Conservation (phyloP, 257 asterid species). For the Salvia splendens region DNA sequence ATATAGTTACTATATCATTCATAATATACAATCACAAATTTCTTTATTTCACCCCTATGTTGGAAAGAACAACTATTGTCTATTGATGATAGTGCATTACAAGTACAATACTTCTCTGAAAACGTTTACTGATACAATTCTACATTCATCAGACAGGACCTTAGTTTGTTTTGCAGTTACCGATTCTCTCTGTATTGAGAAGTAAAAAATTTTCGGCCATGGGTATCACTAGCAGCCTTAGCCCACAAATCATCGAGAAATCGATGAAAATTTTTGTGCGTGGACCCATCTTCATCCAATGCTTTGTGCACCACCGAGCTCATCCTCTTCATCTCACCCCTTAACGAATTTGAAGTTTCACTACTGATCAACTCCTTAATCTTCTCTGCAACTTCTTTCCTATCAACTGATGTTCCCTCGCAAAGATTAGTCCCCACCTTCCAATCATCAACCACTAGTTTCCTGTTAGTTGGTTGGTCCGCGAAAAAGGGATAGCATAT, state of each 20-base stretch:
- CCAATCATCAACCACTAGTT: slow-evolving; percentile 32
- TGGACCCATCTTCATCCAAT: slow-evolving; percentile 29
- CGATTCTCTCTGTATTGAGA: not conserved
- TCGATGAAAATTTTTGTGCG: slow-evolving; percentile 10
- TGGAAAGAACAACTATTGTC: slow-evolving; percentile 3
- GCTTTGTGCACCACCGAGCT: slow-evolving; percentile 22
- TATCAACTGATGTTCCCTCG: not conserved
- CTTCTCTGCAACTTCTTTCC: slow-evolving; percentile 15
- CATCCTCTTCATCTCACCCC: slow-evolving; percentile 27
- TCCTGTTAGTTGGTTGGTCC: slow-evolving; percentile 45
- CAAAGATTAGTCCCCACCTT: slow-evolving; percentile 17
- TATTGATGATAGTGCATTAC: not conserved
- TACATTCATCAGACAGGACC: not conserved
- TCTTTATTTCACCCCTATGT: slow-evolving; percentile 3
- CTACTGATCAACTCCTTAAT: slow-evolving; percentile 23
- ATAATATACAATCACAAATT: not conserved
- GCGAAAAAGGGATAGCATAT: slow-evolving; percentile 38
- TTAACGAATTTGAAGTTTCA: slow-evolving; percentile 8
- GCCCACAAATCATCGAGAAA: slow-evolving; percentile 29
- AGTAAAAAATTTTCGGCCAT: too few relatives aligned
- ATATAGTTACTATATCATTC: not conserved
- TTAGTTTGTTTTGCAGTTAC: not conserved
- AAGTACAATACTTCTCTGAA: too few relatives aligned
- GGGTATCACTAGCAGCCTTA: not conserved
- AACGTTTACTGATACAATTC: not conserved